Percentiles rank a stretch among this genome's conserved stretches.
Conservation (phyloP, 177 flowering plant species). For the Vitis hybrid region DNA sequence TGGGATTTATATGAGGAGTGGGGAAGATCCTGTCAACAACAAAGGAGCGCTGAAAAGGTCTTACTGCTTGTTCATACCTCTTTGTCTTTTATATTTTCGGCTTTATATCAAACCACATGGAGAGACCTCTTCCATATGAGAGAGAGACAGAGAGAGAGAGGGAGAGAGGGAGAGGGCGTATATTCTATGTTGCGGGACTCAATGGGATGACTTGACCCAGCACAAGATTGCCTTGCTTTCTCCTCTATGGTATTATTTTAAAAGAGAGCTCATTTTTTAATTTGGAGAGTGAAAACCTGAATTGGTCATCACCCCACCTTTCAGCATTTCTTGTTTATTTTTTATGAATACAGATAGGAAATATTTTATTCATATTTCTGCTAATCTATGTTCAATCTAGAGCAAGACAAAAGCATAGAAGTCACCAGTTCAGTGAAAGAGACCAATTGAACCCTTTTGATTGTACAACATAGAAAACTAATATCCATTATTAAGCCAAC, state of each 20-base stretch:
- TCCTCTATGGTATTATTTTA: constrained; percentile 6
- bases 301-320: not conserved
- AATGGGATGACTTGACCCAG: constrained; percentile 10
- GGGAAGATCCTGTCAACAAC: constrained; percentile 20
- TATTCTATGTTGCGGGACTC: not conserved
- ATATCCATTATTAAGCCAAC: not conserved
- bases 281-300: not conserved
- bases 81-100: constrained; percentile 16
- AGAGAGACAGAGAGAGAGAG: not conserved
- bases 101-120: constrained; percentile 12
- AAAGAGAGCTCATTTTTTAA: not conserved
- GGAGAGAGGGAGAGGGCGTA: not conserved
- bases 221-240: constrained; percentile 6
- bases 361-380: not conserved
- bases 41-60: constrained; percentile 19
- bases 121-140: not conserved
- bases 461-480: constrained; percentile 3
- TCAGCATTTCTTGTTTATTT: not conserved
- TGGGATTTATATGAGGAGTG: constrained; percentile 9
- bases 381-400: not conserved
- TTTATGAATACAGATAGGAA: not conserved
- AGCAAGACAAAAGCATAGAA: constrained; percentile 12
- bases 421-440: constrained; percentile 23
- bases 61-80: constrained; percentile 17
- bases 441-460: constrained; percentile 15